A percentile compares a stretch with the other conserved stretches of the same genome.
phyloP scores from a whole-genome alignment of 148 eudicot species.

The Vaccinium darrowii region DNA sequence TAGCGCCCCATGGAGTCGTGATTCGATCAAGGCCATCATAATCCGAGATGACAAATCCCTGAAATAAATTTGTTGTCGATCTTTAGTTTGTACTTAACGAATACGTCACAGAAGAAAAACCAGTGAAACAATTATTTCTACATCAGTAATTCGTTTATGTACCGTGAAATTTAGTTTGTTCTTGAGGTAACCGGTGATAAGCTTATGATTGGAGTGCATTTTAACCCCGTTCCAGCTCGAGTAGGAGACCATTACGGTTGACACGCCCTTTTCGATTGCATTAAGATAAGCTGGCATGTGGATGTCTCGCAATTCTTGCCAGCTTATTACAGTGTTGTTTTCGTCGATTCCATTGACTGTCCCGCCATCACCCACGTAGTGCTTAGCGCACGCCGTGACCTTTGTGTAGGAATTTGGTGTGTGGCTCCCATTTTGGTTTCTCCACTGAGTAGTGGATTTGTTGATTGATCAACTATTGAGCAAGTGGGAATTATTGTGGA shows the following conservation, averaged over 20 bases:
- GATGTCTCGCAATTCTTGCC: constrained; percentile 35
- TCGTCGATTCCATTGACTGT: constrained; percentile 61
- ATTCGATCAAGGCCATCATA: background rate
- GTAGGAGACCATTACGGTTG: constrained; percentile 65
- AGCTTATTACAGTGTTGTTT: constrained; percentile 52
- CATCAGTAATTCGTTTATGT: background rate
- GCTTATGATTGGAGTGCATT: constrained; percentile 23
- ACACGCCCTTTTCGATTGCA: constrained; percentile 58
- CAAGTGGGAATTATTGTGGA: too few relatives aligned
- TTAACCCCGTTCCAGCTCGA: constrained; percentile 32
- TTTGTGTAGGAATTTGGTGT: too few relatives aligned
- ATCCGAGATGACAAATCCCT: constrained; percentile 2
- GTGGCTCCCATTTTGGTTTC: too few relatives aligned
- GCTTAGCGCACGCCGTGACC: constrained; percentile 31
- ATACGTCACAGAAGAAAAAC: background rate
- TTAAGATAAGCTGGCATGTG: constrained; percentile 75
- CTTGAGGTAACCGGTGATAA: constrained; percentile 24
- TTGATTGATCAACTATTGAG: too few relatives aligned
- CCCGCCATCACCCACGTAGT: constrained; percentile 76
- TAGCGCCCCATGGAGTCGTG: background rate
- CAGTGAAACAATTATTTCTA: too few relatives aligned
- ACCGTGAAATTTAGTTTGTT: constrained; percentile 23
- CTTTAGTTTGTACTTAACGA: background rate
- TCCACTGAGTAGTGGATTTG: too few relatives aligned
- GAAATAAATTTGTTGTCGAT: background rate